These are phyloP conservation scores for Solidago caesia DNA, from an alignment of 129 eudicot genomes.

Conservation along the genomic window DNA sequence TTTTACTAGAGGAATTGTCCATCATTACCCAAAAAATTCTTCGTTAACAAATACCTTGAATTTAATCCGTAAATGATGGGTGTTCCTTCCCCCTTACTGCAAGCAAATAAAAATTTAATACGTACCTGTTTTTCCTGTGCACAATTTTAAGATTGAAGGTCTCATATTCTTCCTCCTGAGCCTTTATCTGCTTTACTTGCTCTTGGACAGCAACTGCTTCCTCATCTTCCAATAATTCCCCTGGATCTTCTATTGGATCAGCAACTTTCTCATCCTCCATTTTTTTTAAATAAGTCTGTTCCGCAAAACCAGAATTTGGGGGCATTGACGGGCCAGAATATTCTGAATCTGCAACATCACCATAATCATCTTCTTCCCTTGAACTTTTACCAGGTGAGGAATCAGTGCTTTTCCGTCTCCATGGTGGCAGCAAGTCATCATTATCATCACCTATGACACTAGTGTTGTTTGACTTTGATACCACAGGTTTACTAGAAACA, in stretches of 20 bases:
- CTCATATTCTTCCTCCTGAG: slow-evolving; percentile 94
- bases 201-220: slow-evolving; percentile 93
- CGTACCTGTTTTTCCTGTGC: slow-evolving; percentile 91
- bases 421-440: slow-evolving; percentile 65
- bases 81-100: neutral
- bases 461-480: slow-evolving; percentile 55
- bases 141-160: slow-evolving; percentile 91
- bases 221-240: slow-evolving; percentile 80
- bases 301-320: slow-evolving; percentile 61
- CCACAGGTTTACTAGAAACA: slow-evolving; percentile 42
- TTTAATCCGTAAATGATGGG: neutral
- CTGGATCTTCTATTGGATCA: slow-evolving; percentile 56
- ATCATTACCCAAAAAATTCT: neutral
- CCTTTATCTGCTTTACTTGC: slow-evolving; percentile 93
- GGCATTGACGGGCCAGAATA: slow-evolving; percentile 66
- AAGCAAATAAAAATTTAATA: neutral
- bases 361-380: slow-evolving; percentile 49
- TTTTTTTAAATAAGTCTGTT: slow-evolving; percentile 43
- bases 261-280: slow-evolving; percentile 47
- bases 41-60: neutral
- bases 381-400: slow-evolving; percentile 77
- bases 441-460: slow-evolving; percentile 38
- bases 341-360: slow-evolving; percentile 49
- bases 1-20: no score
- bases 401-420: slow-evolving; percentile 61